Base-by-base conservation (phyloP, 2,329 filamentous ascomycete species). In the Lachnellula arida region DNA sequence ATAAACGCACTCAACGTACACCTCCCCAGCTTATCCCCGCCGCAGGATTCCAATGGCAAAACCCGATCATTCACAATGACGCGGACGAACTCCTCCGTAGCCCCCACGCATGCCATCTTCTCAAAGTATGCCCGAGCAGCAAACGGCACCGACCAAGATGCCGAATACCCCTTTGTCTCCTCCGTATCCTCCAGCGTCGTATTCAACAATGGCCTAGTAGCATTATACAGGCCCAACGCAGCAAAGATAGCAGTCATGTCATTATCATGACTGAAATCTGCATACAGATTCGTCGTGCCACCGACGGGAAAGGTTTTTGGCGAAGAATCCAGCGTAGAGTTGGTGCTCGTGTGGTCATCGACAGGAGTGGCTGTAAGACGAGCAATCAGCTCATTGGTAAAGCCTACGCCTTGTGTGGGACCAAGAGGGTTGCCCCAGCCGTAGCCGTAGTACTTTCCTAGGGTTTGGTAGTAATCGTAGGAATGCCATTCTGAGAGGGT, bases 231-330 rank as follows among this genome's bases (percentile, higher is more conserved):
- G 0, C 91, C 89, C 60, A 97, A 68, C 0, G 91, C 90, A 5
- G 84, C 84, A 68, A 88, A 88, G 6, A 95, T 83, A 7, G 81
- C 80, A 32, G 82, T 83, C 84, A 97, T 91, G 68, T 88, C 85
- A 70, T 95, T 96, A 72, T 97, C 92, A 72, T 97, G 92, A 60
- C 86, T 89, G 68, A 97, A 96, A 72, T 97, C 92, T 0, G 90
- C 91, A 67, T 95, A 97, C 1, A 96, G 73, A 11, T 74, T 74
- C 44, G 75, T 72, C 59, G 80, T 65, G 32, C 71, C 70, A 23
- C 73, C 78, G 0, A 96, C 74, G 0, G 92, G 91, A 66, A 96
- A 97, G 0, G 88, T 92, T 6, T 72, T 68, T 0, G 80, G 73
- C 56, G 84, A 77, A 5, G 74, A 74, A 69, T 95, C 89, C 0